A percentile compares a stretch with the other conserved stretches of the same genome.
phyloP scores from a whole-genome alignment of 352 stramenopile species.

The Bremia lactucae region DNA sequence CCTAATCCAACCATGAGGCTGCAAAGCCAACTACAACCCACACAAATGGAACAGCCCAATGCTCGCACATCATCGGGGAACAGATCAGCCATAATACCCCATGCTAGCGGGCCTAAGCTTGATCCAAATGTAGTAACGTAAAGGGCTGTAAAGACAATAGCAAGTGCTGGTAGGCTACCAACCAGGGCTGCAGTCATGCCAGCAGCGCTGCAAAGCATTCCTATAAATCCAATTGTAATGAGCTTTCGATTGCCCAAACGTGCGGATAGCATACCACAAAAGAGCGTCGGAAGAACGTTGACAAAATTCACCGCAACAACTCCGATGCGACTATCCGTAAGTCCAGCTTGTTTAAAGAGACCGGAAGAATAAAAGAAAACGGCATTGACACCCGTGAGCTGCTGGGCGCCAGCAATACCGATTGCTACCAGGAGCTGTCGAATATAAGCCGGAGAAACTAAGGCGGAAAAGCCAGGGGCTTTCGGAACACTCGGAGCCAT shows the following conservation, averaged over 20 bases:
- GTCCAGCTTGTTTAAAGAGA: constrained; percentile 46
- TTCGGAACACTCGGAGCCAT: constrained; percentile 18
- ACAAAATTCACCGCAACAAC: constrained; percentile 45
- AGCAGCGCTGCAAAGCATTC: constrained; percentile 29
- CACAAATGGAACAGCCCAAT: neutral
- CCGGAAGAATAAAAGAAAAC: constrained; percentile 64
- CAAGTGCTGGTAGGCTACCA: neutral
- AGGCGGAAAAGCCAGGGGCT: constrained; percentile 1
- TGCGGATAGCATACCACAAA: constrained; percentile 22
- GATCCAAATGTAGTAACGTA: neutral
- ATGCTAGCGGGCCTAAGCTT: neutral
- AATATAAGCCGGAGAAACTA: constrained; percentile 17
- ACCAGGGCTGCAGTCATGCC: neutral
- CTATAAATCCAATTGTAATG: constrained; percentile 30
- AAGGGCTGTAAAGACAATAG: neutral
- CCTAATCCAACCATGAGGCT: neutral
- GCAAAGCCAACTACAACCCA: neutral
- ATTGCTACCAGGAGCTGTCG: constrained; percentile 38
- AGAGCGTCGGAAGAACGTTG: constrained; percentile 40
- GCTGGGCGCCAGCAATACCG: constrained; percentile 30
- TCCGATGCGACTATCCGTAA: constrained; percentile 42
- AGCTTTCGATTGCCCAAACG: constrained; percentile 41
- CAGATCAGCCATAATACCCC: neutral
- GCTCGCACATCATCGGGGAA: neutral
- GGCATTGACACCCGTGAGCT: constrained; percentile 57